phyloP scores from a whole-genome alignment of 73 alveolate species.

The Paramecium biaurelia region DNA sequence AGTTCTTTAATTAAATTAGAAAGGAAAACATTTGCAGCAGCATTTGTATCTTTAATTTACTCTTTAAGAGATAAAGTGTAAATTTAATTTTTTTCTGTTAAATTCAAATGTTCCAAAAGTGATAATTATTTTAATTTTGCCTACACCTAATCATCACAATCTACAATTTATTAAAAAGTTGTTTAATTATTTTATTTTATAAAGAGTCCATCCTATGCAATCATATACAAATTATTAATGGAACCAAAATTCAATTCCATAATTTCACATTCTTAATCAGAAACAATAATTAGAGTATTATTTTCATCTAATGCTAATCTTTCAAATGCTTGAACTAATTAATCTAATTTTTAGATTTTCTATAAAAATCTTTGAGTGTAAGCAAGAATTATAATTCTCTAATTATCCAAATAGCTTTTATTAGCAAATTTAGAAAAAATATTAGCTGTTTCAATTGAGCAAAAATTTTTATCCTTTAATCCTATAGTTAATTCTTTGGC shows the following conservation, averaged over 20 bases:
- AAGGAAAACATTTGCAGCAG: background rate
- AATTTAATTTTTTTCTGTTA: background rate
- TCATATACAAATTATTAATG: background rate
- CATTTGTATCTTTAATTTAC: background rate
- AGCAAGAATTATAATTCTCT: background rate
- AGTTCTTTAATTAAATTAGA: background rate
- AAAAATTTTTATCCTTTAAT: background rate
- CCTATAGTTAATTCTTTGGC: slow-evolving; percentile 4
- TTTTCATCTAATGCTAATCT: background rate
- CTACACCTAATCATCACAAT: background rate
- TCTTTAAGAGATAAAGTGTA: background rate
- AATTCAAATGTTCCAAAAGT: background rate
- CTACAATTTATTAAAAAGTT: background rate
- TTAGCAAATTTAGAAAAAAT: background rate
- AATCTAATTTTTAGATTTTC: background rate
- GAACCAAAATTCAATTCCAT: background rate
- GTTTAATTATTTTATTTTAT: background rate
- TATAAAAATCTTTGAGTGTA: background rate
- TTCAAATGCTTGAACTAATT: background rate
- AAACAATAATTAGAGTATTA: background rate
- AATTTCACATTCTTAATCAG: background rate
- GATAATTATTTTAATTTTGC: background rate
- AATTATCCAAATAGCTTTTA: background rate
- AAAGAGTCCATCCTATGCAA: slow-evolving; percentile 21
- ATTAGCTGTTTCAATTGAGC: background rate